Conservation (phyloP, 2,329 filamentous ascomycete genomes). For the Xylariaceae sp. region DNA sequence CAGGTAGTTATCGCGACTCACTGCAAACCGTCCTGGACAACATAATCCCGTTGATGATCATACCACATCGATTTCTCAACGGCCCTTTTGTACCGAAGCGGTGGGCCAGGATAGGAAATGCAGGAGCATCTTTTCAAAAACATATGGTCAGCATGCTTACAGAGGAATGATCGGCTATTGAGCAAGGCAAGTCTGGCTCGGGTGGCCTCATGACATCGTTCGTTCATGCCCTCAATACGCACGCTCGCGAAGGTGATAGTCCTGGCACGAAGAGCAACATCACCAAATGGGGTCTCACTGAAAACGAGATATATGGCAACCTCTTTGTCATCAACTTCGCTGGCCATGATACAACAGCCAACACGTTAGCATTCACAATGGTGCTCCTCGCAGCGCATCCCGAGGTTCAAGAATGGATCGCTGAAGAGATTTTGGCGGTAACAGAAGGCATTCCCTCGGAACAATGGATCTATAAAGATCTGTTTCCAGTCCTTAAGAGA, state of each 20-base stretch:
- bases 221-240: slow-evolving; percentile 18
- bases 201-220: slow-evolving; percentile 23
- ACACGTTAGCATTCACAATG: slow-evolving; percentile 19
- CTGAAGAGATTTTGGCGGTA: slow-evolving; percentile 13
- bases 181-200: slow-evolving; percentile 19
- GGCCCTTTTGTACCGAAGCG: slow-evolving; percentile 13
- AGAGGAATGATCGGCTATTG: slow-evolving; percentile 17
- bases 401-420: slow-evolving; percentile 16
- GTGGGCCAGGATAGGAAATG: slow-evolving; percentile 17
- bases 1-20: slow-evolving; percentile 22
- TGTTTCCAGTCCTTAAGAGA: slow-evolving; percentile 21
- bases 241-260: slow-evolving; percentile 1
- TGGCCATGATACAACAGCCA: slow-evolving; percentile 28
- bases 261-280: no score
- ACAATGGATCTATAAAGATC: slow-evolving; percentile 15
- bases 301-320: slow-evolving; percentile 23
- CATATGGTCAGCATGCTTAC: slow-evolving; percentile 25
- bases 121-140: slow-evolving; percentile 18
- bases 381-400: slow-evolving; percentile 21
- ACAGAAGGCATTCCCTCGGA: slow-evolving; percentile 5
- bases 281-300: slow-evolving; percentile 13
- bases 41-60: slow-evolving; percentile 24
- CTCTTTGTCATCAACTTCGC: slow-evolving; percentile 31
- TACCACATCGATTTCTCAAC: slow-evolving; percentile 14
- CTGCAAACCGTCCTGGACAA: slow-evolving; percentile 28